phyloP scores from a whole-genome alignment of 2,329 filamentous ascomycete species.

The Phoma sp. region DNA sequence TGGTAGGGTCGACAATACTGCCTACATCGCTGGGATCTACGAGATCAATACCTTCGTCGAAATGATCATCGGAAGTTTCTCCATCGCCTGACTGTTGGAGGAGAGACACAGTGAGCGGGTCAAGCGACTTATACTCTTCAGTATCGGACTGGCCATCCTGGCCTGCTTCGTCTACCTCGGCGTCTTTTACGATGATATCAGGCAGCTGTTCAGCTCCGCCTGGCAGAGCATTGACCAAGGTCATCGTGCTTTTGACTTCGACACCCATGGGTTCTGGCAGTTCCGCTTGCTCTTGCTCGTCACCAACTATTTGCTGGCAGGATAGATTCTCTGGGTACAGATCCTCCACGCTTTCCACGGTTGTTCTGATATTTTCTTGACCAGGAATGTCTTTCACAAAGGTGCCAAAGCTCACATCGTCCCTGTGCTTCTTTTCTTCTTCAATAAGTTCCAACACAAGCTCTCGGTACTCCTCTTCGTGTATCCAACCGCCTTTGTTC shows the following conservation, averaged over 20 bases:
- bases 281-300: not conserved
- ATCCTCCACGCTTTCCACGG: slow-evolving; percentile 84
- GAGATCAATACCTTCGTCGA: slow-evolving; percentile 31
- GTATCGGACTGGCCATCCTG: slow-evolving; percentile 24
- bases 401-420: slow-evolving; percentile 65
- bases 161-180: slow-evolving; percentile 34
- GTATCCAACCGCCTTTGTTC: slow-evolving; percentile 84
- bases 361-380: slow-evolving; percentile 73
- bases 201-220: slow-evolving; percentile 5
- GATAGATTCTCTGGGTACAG: slow-evolving; percentile 74
- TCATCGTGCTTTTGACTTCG: slow-evolving; percentile 9
- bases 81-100: slow-evolving; percentile 17
- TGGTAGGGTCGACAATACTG: slow-evolving; percentile 3
- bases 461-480: slow-evolving; percentile 82
- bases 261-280: not conserved
- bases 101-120: slow-evolving; percentile 41
- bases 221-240: slow-evolving; percentile 8
- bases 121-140: slow-evolving; percentile 35
- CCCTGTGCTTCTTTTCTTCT: slow-evolving; percentile 65
- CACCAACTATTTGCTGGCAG: slow-evolving; percentile 4
- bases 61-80: slow-evolving; percentile 14
- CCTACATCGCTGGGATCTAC: slow-evolving; percentile 25
- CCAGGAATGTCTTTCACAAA: slow-evolving; percentile 66
- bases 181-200: slow-evolving; percentile 16
- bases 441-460: slow-evolving; percentile 69